These are phyloP conservation scores for Cyberlindnera maritima DNA, from an alignment of 805 yeast genomes.

Conservation along the genomic window DNA sequence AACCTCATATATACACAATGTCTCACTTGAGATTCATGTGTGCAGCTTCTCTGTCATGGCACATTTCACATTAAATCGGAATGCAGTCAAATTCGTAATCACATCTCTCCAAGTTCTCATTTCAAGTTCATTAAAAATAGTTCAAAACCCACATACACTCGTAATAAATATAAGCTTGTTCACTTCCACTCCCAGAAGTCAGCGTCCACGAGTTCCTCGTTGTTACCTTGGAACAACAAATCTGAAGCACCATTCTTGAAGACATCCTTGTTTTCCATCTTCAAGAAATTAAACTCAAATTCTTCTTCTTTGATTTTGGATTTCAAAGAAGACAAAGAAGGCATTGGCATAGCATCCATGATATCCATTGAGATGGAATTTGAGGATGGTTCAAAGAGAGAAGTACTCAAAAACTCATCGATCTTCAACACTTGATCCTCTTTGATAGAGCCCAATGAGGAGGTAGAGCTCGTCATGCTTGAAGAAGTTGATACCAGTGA, in stretches of 20 bases:
- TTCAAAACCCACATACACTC: neutral
- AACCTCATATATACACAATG: too few species aligned
- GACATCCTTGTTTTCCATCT: slow-evolving; percentile 16
- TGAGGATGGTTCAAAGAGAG: slow-evolving; percentile 23
- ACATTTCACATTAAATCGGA: neutral
- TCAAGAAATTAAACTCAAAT: slow-evolving; percentile 26
- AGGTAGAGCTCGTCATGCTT: slow-evolving; percentile 14
- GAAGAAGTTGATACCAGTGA: slow-evolving; percentile 22
- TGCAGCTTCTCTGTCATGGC: neutral
- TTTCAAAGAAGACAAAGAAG: slow-evolving; percentile 6
- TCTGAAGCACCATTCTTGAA: slow-evolving; percentile 15
- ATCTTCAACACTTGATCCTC: slow-evolving; percentile 26
- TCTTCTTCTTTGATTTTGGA: slow-evolving; percentile 15
- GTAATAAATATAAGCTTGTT: neutral
- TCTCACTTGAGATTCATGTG: too few species aligned
- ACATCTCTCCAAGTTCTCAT: neutral
- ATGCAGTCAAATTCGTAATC: neutral
- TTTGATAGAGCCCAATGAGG: slow-evolving; percentile 22
- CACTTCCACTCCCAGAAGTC: slow-evolving; percentile 25
- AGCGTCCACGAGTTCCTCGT: slow-evolving; percentile 11
- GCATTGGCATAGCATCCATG: slow-evolving; percentile 1
- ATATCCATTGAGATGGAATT: slow-evolving; percentile 8
- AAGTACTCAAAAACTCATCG: slow-evolving; percentile 26
- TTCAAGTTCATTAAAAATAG: neutral
- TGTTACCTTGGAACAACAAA: slow-evolving; percentile 14